These are phyloP conservation scores for Calvatia gigantea DNA, from an alignment of 768 basidiomycete species.

Conservation along the genomic window DNA sequence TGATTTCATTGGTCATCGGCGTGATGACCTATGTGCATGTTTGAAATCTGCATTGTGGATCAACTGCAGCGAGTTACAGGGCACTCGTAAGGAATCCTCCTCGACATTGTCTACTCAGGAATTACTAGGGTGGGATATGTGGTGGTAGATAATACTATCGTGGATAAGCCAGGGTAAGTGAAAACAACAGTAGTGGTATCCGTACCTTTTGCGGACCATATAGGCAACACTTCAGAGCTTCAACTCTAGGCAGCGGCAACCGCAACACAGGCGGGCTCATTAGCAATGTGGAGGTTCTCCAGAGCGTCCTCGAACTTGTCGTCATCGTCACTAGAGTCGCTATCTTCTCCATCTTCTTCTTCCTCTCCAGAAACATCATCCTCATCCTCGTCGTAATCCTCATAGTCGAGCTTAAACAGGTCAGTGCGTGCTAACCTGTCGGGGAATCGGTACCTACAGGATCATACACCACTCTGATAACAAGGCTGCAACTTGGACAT, in stretches of 20 bases:
- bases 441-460: slow-evolving; percentile 58
- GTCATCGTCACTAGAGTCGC: slow-evolving; percentile 38
- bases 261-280: slow-evolving; percentile 19
- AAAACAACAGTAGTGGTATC: no score
- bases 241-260: slow-evolving; percentile 23
- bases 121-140: no score
- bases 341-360: slow-evolving; percentile 33
- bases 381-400: slow-evolving; percentile 59
- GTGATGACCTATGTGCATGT: no score
- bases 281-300: slow-evolving; percentile 54
- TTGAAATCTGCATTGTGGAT: no score
- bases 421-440: slow-evolving; percentile 10
- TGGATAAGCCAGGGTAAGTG: no score
- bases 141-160: no score
- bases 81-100: no score
- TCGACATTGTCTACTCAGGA: no score
- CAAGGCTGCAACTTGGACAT: slow-evolving; percentile 93
- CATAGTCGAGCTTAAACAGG: slow-evolving; percentile 67
- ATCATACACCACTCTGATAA: slow-evolving; percentile 92
- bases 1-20: no score
- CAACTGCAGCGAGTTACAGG: no score
- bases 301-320: slow-evolving; percentile 63
- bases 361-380: slow-evolving; percentile 40
- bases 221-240: background rate
- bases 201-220: background rate